These are phyloP conservation scores for Hippophae gyantsensis DNA, from an alignment of 306 rosid species.

Conservation along the genomic window DNA sequence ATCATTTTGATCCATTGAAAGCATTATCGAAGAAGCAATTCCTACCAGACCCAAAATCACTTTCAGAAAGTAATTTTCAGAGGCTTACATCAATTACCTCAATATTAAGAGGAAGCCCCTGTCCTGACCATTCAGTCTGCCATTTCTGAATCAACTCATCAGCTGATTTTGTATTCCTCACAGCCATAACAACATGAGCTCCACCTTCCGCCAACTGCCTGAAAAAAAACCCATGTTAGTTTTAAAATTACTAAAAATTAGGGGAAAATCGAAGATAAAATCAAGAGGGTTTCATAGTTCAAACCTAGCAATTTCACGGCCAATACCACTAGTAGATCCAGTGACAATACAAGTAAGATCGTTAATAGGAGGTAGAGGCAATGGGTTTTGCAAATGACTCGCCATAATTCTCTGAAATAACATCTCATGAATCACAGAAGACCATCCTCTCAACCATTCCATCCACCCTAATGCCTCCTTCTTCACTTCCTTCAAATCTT, in stretches of 20 bases:
- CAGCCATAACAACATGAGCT: conserved; percentile 97
- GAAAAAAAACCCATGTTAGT: conserved; percentile 8
- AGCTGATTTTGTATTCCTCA: conserved; percentile 80
- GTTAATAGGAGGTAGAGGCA: conserved; percentile 74
- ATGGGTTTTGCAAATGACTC: conserved; percentile 74
- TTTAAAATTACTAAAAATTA: not conserved
- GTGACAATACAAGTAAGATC: conserved; percentile 83
- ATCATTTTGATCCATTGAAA: too few species aligned
- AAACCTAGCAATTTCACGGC: conserved; percentile 87
- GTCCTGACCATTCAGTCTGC: conserved; percentile 76
- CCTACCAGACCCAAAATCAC: too few species aligned
- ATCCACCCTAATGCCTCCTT: conserved; percentile 74
- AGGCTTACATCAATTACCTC: conserved; percentile 45
- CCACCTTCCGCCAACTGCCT: conserved; percentile 97
- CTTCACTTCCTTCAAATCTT: conserved; percentile 18
- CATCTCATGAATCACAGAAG: conserved; percentile 48
- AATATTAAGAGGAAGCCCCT: conserved; percentile 78
- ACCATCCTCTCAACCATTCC: conserved; percentile 81
- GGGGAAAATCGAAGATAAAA: not conserved
- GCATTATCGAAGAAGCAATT: too few species aligned
- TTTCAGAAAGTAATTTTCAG: too few species aligned
- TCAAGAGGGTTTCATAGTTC: too few species aligned
- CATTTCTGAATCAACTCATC: conserved; percentile 75
- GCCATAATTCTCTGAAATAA: conserved; percentile 84
- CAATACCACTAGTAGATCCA: conserved; percentile 96